phyloP scores from a whole-genome alignment of 352 stramenopile species.

The Pythium plurisporium region DNA sequence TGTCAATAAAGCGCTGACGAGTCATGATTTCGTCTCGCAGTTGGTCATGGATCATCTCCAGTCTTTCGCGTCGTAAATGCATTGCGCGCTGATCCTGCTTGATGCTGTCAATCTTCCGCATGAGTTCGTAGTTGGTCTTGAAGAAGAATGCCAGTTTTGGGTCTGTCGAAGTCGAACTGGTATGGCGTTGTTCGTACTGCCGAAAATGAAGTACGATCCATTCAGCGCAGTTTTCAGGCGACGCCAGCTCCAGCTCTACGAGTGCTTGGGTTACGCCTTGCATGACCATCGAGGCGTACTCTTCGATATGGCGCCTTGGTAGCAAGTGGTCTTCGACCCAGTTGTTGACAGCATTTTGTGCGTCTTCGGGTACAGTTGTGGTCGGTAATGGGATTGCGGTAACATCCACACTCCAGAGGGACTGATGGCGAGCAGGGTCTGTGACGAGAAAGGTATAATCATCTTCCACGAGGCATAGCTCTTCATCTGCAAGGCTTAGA shows the following conservation, averaged over 20 bases:
- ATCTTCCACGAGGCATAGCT: constrained; percentile 27
- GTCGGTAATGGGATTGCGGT: constrained; percentile 24
- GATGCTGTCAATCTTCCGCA: constrained; percentile 46
- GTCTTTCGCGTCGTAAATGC: constrained; percentile 27
- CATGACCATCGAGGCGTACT: constrained; percentile 41
- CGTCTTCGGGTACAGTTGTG: background rate
- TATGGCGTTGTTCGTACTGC: background rate
- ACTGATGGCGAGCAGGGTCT: constrained; percentile 28
- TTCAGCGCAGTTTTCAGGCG: constrained; percentile 30
- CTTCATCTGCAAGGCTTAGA: constrained; percentile 33
- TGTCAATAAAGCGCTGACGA: constrained; percentile 50
- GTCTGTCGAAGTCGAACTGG: background rate
- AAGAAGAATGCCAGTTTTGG: constrained; percentile 30
- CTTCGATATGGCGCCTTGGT: constrained; percentile 37
- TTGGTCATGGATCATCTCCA: constrained; percentile 20
- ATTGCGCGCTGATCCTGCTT: constrained; percentile 39
- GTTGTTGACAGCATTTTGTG: constrained; percentile 1
- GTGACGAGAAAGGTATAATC: constrained; percentile 41
- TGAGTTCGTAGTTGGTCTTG: constrained; percentile 60
- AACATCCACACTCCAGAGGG: constrained; percentile 47
- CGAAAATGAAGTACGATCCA: constrained; percentile 48
- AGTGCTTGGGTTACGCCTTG: constrained; percentile 33
- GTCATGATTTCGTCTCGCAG: constrained; percentile 36
- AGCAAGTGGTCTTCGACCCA: constrained; percentile 18
- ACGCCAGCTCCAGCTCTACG: constrained; percentile 37